phyloP scores from a whole-genome alignment of 169 alveolate species.

The Eimeria necatrix region DNA sequence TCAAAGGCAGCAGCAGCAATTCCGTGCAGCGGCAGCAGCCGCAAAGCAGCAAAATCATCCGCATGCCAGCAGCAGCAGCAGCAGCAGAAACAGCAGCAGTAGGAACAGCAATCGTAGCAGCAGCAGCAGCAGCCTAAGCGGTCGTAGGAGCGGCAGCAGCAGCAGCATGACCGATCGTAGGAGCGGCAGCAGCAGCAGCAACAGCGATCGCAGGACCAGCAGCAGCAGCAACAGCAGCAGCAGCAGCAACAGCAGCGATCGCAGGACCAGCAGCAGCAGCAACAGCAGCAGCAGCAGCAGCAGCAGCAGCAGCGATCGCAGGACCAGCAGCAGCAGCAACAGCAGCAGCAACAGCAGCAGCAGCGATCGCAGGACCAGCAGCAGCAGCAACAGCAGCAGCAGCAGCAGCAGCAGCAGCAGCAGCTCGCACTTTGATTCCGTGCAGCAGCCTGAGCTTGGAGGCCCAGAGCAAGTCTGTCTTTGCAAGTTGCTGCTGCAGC shows the following conservation, averaged over 20 bases:
- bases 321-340: background rate
- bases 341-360: background rate
- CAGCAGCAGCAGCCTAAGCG: conserved; percentile 35
- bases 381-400: conserved; percentile 57
- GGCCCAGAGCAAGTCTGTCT: background rate
- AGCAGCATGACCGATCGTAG: background rate
- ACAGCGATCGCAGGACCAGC: conserved; percentile 28
- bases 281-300: conserved; percentile 50
- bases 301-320: conserved; percentile 53
- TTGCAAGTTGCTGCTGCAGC: conserved; percentile 6
- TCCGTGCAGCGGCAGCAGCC: conserved; percentile 55
- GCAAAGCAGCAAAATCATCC: conserved; percentile 63
- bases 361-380: background rate
- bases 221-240: conserved; percentile 36
- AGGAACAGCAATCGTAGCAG: background rate
- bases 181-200: conserved; percentile 40
- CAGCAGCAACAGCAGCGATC: conserved; percentile 42
- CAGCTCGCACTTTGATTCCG: background rate
- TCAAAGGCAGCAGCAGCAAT: conserved; percentile 66
- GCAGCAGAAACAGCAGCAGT: conserved; percentile 11
- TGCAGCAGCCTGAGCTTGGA: background rate
- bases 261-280: conserved; percentile 24
- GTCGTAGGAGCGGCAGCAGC: conserved; percentile 33
- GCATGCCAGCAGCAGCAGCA: conserved; percentile 42
- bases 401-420: conserved; percentile 33